Evolutionary conservation across 805 yeast genomes (phyloP), one percentile per base, ranked within the genome.

Genomic region (Metschnikowia drakensbergensis): DNA sequence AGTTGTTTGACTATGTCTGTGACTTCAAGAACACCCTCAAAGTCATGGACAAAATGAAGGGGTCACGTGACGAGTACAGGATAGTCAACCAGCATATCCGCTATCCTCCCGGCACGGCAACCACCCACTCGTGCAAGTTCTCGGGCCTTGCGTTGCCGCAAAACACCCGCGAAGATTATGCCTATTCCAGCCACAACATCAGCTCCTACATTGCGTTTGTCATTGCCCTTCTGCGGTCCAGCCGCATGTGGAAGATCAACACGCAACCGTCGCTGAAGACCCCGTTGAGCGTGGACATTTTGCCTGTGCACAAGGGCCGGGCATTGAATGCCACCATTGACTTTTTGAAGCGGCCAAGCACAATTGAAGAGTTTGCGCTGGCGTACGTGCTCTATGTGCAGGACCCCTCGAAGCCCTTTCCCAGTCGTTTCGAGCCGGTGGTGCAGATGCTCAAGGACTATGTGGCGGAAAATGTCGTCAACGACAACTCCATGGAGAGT

Each of bases 391-490:
- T 23, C 13, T 31, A 36, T 8, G 31, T 33, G 32, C 45, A 42
- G 37, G 38, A 27, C 22, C 2, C 5, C 3, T 5, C 29, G 3
- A n/a, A 5, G 3, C 10, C 29, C 7, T 30, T 32, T 5, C 64
- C 68, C 4, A 35, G 36, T 10, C 54, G 53, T 34, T 66, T 60
- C 45, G 61, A 69, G 0, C 70, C 72, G 1, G 63, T 79, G 3
- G 58, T 83, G 10, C 67, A 66, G 22, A 53, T 84, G 41, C 59
- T 85, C 46, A 77, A 75, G 50, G 78, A 79, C 37, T 84, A 79
- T 59, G 73, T 80, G 2, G 77, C 80, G 5, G 84, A 82, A 0
- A 81, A 82, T 41, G 58, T 77, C 30, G 59, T 67, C 13, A 75
- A 79, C 58, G 73, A 76, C 22, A 70, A 67, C 2, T 63, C 63